phyloP scores from a whole-genome alignment of 2,329 filamentous ascomycete genomes.

The Amauroascus niger region DNA sequence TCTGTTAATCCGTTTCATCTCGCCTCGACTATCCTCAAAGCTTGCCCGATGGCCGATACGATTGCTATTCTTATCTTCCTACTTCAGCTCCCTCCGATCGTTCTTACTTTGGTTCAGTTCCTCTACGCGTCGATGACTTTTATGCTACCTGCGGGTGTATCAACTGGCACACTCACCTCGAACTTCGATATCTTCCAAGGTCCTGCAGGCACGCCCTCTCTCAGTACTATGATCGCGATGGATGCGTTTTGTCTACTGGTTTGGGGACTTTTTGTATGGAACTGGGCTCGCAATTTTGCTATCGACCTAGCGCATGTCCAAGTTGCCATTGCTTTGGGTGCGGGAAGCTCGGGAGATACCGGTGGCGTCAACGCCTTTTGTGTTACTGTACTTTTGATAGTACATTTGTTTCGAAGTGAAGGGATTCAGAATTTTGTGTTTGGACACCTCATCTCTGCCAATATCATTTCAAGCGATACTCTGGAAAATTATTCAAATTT shows the following conservation, averaged over 20 bases:
- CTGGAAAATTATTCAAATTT: conserved; percentile 37
- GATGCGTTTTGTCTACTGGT: conserved; percentile 73
- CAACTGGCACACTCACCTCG: conserved; percentile 64
- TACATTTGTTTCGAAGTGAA: conserved; percentile 39
- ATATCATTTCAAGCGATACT: conserved; percentile 36
- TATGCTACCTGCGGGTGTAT: conserved; percentile 70
- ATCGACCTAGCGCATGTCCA: conserved; percentile 87
- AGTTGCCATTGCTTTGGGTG: conserved; percentile 81
- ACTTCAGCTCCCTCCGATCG: conserved; percentile 79
- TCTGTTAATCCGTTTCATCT: conserved; percentile 65
- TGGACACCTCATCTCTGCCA: conserved; percentile 36
- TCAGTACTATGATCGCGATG: conserved; percentile 74
- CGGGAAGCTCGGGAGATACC: conserved; percentile 51
- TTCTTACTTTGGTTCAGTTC: conserved; percentile 80
- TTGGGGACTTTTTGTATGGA: conserved; percentile 75
- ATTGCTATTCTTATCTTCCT: conserved; percentile 94
- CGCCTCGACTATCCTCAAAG: conserved; percentile 75
- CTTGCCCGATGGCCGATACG: conserved; percentile 85
- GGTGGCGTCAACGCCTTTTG: conserved; percentile 39
- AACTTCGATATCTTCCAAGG: conserved; percentile 87
- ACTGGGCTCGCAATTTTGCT: conserved; percentile 75
- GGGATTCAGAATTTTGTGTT: conserved; percentile 43
- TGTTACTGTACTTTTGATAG: conserved; percentile 37
- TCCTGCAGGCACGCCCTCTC: conserved; percentile 71
- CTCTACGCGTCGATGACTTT: conserved; percentile 90